Evolutionary conservation across 768 basidiomycete species (phyloP).

Genomic region (Leucogyrophana mollusca): DNA sequence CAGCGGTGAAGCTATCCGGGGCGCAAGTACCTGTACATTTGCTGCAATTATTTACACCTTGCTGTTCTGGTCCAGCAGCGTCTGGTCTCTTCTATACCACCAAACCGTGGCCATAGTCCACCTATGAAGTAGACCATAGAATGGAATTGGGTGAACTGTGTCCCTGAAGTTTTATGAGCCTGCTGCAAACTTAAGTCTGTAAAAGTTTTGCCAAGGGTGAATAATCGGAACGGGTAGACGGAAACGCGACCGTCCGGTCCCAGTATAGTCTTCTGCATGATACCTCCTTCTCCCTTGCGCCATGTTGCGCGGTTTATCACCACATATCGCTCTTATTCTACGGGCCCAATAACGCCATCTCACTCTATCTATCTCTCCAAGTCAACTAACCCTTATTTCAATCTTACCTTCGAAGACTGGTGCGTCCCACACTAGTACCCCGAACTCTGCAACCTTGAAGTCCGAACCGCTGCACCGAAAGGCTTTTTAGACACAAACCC

Average conservation of each 20-base stretch:
- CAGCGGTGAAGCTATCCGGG: conserved; percentile 61
- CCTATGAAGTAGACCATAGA: conserved; percentile 1
- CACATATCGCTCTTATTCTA: conserved; percentile 7
- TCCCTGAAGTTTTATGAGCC: neutral
- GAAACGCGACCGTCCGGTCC: too few species aligned
- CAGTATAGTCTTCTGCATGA: conserved; percentile 5
- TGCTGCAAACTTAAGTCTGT: neutral
- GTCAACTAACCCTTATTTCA: conserved; percentile 84
- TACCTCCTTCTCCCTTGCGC: conserved; percentile 28
- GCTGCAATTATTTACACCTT: conserved; percentile 7
- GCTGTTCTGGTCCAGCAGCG: neutral
- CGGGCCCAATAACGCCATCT: conserved; percentile 26
- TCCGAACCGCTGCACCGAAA: conserved; percentile 34
- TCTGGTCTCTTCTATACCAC: too few species aligned
- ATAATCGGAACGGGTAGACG: neutral
- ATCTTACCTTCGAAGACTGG: conserved; percentile 91
- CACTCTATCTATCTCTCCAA: conserved; percentile 70
- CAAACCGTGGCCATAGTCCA: too few species aligned
- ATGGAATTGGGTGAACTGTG: neutral
- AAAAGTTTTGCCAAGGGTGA: neutral
- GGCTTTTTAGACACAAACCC: conserved; percentile 79
- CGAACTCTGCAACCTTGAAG: conserved; percentile 24
- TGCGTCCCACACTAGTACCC: conserved; percentile 29
- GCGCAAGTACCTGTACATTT: conserved; percentile 1
- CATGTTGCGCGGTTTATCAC: conserved; percentile 28